Evolutionary conservation across 371 early-diverging fungal genomes (phyloP).

Genomic region (Syncephalis plumigaleata): DNA sequence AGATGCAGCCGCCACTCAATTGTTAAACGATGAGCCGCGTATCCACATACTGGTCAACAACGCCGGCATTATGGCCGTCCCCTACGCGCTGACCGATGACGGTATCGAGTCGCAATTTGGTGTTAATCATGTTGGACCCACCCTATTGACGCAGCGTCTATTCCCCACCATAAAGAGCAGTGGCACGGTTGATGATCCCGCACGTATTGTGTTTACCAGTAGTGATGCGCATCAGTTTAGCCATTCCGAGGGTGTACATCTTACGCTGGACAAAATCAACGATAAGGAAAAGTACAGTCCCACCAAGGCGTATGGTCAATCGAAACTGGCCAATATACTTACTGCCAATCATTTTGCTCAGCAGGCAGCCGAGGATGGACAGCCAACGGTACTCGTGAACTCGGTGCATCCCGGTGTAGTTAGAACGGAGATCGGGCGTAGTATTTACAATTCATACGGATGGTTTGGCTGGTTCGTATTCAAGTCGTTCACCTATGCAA

Average conservation of each 20-base stretch:
- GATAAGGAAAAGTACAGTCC: conserved; percentile 13
- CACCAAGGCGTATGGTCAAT: conserved; percentile 20
- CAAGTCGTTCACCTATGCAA: neutral
- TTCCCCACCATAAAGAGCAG: conserved; percentile 25
- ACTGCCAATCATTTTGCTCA: conserved; percentile 30
- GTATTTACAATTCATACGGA: neutral
- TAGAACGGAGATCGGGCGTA: neutral
- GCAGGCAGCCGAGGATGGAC: conserved; percentile 4
- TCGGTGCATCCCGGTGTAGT: neutral
- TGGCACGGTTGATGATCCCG: neutral
- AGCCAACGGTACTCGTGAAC: neutral
- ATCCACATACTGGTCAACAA: conserved; percentile 2
- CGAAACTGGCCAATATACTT: conserved; percentile 44
- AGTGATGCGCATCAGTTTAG: conserved; percentile 12
- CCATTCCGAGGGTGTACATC: conserved; percentile 19
- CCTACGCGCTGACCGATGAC: conserved; percentile 37
- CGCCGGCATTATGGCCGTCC: conserved; percentile 11
- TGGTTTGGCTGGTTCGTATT: neutral
- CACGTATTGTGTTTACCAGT: neutral
- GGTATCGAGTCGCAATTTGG: conserved; percentile 57
- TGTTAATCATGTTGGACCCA: conserved; percentile 55
- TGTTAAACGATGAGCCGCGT: conserved; percentile 18
- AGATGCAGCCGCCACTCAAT: conserved; percentile 26
- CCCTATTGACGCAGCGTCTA: conserved; percentile 1
- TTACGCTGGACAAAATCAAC: conserved; percentile 11